These are phyloP conservation scores for Uronychia binucleata DNA, from an alignment of 73 alveolate genomes.

Conservation along the genomic window DNA sequence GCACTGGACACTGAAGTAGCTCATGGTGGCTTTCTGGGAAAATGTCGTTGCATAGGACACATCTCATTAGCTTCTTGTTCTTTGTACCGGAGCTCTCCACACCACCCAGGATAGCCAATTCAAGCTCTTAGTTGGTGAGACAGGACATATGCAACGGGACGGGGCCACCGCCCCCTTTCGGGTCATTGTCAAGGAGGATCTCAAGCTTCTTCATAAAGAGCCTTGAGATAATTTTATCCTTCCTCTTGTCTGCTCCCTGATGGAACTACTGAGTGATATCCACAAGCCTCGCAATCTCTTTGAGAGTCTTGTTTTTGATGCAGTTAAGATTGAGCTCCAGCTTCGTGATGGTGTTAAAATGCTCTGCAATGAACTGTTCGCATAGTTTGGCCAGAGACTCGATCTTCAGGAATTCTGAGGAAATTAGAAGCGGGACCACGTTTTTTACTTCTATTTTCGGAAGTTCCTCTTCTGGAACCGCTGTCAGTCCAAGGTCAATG, in stretches of 20 bases:
- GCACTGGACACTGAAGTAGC: slow-evolving; percentile 32
- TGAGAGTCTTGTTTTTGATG: slow-evolving; percentile 39
- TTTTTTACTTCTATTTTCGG: slow-evolving; percentile 38
- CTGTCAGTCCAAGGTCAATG: background rate
- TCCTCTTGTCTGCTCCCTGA: slow-evolving; percentile 49
- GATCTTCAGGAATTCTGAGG: slow-evolving; percentile 66
- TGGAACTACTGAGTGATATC: slow-evolving; percentile 27
- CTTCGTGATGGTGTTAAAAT: slow-evolving; percentile 61
- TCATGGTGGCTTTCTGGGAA: slow-evolving; percentile 43
- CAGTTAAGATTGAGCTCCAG: slow-evolving; percentile 68
- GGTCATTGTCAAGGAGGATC: slow-evolving; percentile 55
- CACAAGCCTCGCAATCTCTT: slow-evolving; percentile 47
- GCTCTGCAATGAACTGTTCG: slow-evolving; percentile 37
- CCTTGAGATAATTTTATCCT: slow-evolving; percentile 59
- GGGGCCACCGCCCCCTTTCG: background rate
- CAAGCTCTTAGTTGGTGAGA: too few relatives aligned
- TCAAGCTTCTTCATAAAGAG: slow-evolving; percentile 68
- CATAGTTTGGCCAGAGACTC: slow-evolving; percentile 55
- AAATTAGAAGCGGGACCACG: slow-evolving; percentile 59
- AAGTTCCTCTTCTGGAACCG: background rate
- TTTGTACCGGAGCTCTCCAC: background rate
- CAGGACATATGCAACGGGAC: background rate
- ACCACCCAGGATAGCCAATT: too few relatives aligned
- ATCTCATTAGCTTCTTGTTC: slow-evolving; percentile 42
- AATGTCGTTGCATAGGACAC: slow-evolving; percentile 57